Conservation (phyloP, 139 green algal genomes). For the Gonium pectorale region DNA sequence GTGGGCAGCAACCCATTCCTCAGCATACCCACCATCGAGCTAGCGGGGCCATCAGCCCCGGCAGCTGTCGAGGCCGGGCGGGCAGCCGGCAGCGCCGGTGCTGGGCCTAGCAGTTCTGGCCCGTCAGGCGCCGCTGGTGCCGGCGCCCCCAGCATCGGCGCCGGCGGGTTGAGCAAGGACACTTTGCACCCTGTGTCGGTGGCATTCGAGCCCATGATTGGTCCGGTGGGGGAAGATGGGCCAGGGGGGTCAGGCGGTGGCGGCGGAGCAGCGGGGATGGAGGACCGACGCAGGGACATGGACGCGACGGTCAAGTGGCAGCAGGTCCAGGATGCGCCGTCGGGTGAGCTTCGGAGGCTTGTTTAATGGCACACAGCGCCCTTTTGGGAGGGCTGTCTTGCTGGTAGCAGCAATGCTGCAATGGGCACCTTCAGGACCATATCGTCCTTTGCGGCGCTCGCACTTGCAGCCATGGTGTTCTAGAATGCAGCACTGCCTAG, state of each 20-base stretch:
- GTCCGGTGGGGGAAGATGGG: constrained; percentile 23
- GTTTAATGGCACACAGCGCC: too few species aligned
- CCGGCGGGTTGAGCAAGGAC: neutral
- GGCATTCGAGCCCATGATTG: constrained; percentile 28
- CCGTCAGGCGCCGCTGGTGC: too few species aligned
- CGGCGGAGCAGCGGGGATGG: neutral
- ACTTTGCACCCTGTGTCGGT: constrained; percentile 4
- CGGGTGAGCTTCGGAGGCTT: constrained; percentile 12
- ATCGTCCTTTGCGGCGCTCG: too few species aligned
- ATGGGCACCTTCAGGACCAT: too few species aligned
- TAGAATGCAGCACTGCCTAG: too few species aligned
- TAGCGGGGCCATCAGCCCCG: neutral
- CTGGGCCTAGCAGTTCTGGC: too few species aligned
- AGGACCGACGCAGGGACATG: constrained; percentile 34
- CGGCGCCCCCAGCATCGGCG: neutral
- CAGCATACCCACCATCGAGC: constrained; percentile 41
- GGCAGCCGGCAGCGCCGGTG: too few species aligned
- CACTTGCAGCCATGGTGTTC: too few species aligned
- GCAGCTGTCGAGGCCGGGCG: neutral
- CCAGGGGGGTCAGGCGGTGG: neutral
- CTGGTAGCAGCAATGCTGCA: too few species aligned
- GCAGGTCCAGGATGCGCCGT: constrained; percentile 27
- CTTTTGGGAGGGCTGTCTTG: too few species aligned
- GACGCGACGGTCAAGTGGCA: constrained; percentile 41
- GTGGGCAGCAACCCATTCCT: constrained; percentile 56